phyloP scores from a whole-genome alignment of 2,329 filamentous ascomycete species.

The Pezizomycotina sp. region DNA sequence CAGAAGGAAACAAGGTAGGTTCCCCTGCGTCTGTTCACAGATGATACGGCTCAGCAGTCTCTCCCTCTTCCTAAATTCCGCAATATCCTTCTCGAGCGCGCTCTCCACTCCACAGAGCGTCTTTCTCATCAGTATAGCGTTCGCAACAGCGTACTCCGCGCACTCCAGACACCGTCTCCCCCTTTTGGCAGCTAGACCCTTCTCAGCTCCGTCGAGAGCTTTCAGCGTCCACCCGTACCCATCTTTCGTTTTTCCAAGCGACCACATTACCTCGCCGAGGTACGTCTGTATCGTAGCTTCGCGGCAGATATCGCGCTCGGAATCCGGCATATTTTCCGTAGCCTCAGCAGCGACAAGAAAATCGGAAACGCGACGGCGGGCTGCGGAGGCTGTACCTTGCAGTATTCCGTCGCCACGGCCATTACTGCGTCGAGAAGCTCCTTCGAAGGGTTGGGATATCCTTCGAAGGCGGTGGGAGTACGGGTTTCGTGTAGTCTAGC shows the following conservation, averaged over 20 bases:
- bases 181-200: constrained; percentile 16
- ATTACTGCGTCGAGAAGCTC: constrained; percentile 14
- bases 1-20: too few species aligned
- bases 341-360: constrained; percentile 15
- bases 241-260: constrained; percentile 21
- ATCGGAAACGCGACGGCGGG: constrained; percentile 13
- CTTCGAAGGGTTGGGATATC: constrained; percentile 1
- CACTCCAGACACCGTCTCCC: constrained; percentile 21
- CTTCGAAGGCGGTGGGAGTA: constrained; percentile 12
- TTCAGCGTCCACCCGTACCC: constrained; percentile 23
- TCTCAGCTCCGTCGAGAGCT: constrained; percentile 20
- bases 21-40: too few species aligned
- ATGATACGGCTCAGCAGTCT: constrained; percentile 9
- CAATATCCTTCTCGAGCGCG: constrained; percentile 9
- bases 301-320: constrained; percentile 21
- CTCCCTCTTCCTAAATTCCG: constrained; percentile 14
- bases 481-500: constrained; percentile 7
- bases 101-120: constrained; percentile 12
- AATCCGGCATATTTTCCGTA: constrained; percentile 10
- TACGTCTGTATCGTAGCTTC: constrained; percentile 22
- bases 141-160: constrained; percentile 22
- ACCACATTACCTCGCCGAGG: constrained; percentile 25
- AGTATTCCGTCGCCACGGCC: constrained; percentile 9
- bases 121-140: constrained; percentile 22
- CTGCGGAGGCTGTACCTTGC: constrained; percentile 8